Evolutionary conservation across 371 early-diverging fungal genomes (phyloP), one percentile per base, ranked within the genome.

Genomic region (Synchytrium microbalum): DNA sequence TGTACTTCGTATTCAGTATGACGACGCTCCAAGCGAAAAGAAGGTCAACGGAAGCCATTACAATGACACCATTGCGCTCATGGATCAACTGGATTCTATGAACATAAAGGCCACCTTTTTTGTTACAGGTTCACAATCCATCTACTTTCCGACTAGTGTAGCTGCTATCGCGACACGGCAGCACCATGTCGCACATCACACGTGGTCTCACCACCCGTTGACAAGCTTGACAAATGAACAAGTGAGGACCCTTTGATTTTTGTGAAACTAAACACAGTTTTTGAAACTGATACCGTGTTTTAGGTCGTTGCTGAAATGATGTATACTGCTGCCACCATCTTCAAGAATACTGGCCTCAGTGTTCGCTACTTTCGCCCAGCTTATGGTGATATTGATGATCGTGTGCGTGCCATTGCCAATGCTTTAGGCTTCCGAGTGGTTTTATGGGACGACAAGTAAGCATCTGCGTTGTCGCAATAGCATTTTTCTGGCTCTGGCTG

Each of bases 161-260:
- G n/a, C n/a, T n/a, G n/a, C n/a, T n/a, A n/a, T n/a, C n/a, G n/a
- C n/a, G n/a, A n/a, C n/a, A n/a, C n/a, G n/a, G n/a, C n/a, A n/a
- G n/a, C n/a, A n/a, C n/a, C n/a, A n/a, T n/a, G n/a, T n/a, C n/a
- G n/a, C n/a, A n/a, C n/a, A n/a, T n/a, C n/a, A n/a, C n/a, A n/a
- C n/a, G 16, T 77, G 76, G 75, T 79, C 68, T 57, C 91, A 90
- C 63, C 72, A 75, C n/a, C 67, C 71, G 19, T 75, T 83, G 76
- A 73, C 80, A 2, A 69, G 75, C 10, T 64, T 83, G 19, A 73
- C 73, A 1, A 70, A 73, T 53, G 74, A 70, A 26, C 72, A 82
- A 69, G n/a, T n/a, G n/a, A n/a, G n/a, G 67, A 38, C n/a, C n/a
- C n/a, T 78, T 68, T 76, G 65, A 77, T 80, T 79, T 79, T 81